Evolutionary conservation across 306 rosid genomes (phyloP).

Genomic region (Gynostemma pentaphyllum): DNA sequence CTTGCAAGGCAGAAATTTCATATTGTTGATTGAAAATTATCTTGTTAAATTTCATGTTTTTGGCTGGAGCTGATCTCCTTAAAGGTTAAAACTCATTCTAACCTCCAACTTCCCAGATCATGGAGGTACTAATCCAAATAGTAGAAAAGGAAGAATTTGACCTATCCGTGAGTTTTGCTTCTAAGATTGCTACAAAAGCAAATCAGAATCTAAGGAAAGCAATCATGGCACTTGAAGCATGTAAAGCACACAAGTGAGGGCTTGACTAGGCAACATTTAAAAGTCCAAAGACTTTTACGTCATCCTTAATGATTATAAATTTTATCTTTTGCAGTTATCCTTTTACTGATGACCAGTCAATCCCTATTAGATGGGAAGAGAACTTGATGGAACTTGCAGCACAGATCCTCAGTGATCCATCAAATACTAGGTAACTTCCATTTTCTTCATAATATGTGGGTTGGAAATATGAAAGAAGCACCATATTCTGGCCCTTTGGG

Average conservation of each 20-base stretch:
- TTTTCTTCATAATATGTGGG: background rate
- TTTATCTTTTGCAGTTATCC: constrained; percentile 52
- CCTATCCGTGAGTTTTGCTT: constrained; percentile 54
- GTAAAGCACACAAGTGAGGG: constrained; percentile 78
- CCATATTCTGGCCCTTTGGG: background rate
- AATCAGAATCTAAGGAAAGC: constrained; percentile 76
- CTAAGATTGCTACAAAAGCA: constrained; percentile 58
- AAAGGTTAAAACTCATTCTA: background rate
- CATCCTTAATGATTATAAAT: constrained; percentile 8
- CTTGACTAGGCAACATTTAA: background rate
- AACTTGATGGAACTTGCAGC: constrained; percentile 44
- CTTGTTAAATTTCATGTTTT: background rate
- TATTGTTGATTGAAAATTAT: background rate
- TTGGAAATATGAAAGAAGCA: background rate
- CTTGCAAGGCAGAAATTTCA: background rate
- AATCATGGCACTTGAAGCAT: constrained; percentile 85
- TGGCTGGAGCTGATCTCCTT: background rate
- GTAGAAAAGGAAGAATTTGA: constrained; percentile 60
- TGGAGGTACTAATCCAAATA: constrained; percentile 60
- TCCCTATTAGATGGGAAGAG: constrained; percentile 83
- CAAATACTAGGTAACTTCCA: constrained; percentile 39
- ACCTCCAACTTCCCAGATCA: constrained; percentile 33
- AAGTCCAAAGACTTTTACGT: background rate
- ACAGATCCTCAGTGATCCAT: constrained; percentile 67
- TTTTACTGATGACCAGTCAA: constrained; percentile 71